phyloP scores from a whole-genome alignment of 495 filamentous ascomycete genomes.

The Glarea lozoyensis region DNA sequence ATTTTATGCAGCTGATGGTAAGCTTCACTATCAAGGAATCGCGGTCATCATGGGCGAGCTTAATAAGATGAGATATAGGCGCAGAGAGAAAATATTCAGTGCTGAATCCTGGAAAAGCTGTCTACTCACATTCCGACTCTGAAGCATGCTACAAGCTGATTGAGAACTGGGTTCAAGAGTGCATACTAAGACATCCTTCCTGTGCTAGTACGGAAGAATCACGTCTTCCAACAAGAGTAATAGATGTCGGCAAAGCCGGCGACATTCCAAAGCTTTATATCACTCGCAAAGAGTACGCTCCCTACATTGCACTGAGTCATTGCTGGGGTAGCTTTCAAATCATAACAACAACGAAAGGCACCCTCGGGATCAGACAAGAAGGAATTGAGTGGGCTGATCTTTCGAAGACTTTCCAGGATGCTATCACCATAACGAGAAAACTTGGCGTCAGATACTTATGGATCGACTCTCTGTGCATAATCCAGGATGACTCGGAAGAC shows the following conservation, averaged over 20 bases:
- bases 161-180: neutral
- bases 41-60: too few species aligned
- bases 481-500: neutral
- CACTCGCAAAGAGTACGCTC: neutral
- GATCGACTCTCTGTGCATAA: too few species aligned
- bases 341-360: neutral
- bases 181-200: neutral
- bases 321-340: slow-evolving; percentile 4
- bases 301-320: slow-evolving; percentile 3
- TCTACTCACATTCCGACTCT: too few species aligned
- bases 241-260: neutral
- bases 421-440: neutral
- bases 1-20: too few species aligned
- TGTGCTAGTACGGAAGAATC: neutral
- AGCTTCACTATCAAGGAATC: too few species aligned
- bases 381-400: neutral
- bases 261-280: neutral
- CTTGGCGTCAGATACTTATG: neutral
- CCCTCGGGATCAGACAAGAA: neutral
- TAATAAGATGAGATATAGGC: too few species aligned
- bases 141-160: too few species aligned
- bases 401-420: neutral
- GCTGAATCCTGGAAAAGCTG: too few species aligned
- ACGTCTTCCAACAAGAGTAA: neutral
- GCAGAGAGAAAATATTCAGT: too few species aligned